Base-by-base conservation (phyloP, 1,139 yeast species). In the Pichia norvegensis region DNA sequence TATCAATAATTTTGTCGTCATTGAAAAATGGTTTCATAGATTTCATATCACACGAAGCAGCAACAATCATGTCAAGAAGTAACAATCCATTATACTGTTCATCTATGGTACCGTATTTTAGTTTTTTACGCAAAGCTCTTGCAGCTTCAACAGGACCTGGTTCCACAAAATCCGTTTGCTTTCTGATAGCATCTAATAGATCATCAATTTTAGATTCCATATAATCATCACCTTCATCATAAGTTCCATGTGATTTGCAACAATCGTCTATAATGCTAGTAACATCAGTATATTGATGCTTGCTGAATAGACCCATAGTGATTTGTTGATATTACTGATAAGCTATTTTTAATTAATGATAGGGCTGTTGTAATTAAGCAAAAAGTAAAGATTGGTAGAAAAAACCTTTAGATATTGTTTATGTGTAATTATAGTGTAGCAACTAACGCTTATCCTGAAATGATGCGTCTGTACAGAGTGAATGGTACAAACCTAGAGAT, bases 101-200 rank as follows among this genome's bases (percentile, higher is more conserved):
- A 29, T 69, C 69, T 1, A 66, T 61, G 1, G 69, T 57, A n/a
- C 97, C 97, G 61, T 92, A 85, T 66, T 92, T 92, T 61, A 92
- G 69, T 60, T 81, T 79, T 68, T 92, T 92, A 45, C 98, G 74
- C 35, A 92, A 69, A 1, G 95, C 95, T 44, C 97, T 71, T 0
- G 97, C 97, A 1, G 95, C 94, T 63, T 90, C 97, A 11, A 72
- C 67, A 1, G 87, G 78, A 1, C 94, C 76, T 1, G 72, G 64
- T 41, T 59, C 62, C 16, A 41, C 29, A n/a, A 40, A 40, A 39
- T 58, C 55, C n/a, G 63, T 60, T 47, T 70, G 67, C 33, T 69
- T 55, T 42, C 60, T 61, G 46, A 76, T 70, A 22, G 72, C 66
- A 44, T 74, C 77, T 38, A 74, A 51, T 39, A 76, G 61, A 47